Conservation (phyloP, 2,329 filamentous ascomycete species). For the Calonectria ilicicola region DNA sequence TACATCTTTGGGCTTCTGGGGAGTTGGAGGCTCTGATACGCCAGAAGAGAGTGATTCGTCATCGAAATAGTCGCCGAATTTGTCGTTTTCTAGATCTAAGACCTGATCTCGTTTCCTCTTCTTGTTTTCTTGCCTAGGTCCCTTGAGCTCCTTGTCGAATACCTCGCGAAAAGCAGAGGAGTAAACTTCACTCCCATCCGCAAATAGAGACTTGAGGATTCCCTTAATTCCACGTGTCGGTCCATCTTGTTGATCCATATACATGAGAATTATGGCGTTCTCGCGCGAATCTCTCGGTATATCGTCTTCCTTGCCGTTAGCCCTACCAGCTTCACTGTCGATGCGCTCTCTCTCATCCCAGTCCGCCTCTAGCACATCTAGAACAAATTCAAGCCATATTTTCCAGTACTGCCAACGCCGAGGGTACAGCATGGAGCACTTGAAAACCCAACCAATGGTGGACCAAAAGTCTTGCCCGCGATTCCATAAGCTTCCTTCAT, state of each 20-base stretch:
- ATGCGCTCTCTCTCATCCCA: conserved; percentile 68
- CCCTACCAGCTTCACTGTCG: conserved; percentile 52
- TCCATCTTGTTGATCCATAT: conserved; percentile 62
- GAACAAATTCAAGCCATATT: conserved; percentile 82
- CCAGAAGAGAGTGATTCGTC: conserved; percentile 65
- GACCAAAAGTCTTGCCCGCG: conserved; percentile 91
- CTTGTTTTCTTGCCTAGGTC: conserved; percentile 53
- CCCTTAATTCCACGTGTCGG: conserved; percentile 61
- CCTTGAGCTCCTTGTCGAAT: conserved; percentile 71
- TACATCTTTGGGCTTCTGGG: conserved; percentile 50
- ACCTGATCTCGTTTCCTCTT: conserved; percentile 62
- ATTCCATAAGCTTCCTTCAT: conserved; percentile 76
- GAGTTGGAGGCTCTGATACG: conserved; percentile 59
- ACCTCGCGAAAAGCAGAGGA: conserved; percentile 72
- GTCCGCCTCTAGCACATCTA: conserved; percentile 82
- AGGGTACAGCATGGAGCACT: conserved; percentile 81
- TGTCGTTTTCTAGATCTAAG: conserved; percentile 69
- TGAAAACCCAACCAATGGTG: conserved; percentile 91
- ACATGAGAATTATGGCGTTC: conserved; percentile 71
- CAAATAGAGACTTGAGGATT: conserved; percentile 75
- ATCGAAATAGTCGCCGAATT: conserved; percentile 72
- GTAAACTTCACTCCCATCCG: conserved; percentile 69
- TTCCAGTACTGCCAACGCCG: conserved; percentile 86
- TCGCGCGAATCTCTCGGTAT: conserved; percentile 51
- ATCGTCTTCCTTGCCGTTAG: conserved; percentile 34